Evolutionary conservation across 345 rosid species (phyloP).

Genomic region (Schrenkiella parvula): DNA sequence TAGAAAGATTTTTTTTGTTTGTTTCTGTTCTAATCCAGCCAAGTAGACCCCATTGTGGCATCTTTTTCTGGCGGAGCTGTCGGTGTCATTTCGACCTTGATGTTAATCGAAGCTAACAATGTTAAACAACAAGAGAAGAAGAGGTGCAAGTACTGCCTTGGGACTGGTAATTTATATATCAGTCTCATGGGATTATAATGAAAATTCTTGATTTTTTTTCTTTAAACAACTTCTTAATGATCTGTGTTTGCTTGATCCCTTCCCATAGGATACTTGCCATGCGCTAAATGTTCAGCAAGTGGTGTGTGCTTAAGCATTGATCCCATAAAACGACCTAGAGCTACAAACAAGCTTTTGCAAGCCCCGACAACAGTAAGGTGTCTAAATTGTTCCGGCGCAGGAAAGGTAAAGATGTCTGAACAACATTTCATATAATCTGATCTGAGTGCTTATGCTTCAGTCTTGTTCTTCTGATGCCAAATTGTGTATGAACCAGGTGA

Average conservation of each 20-base stretch:
- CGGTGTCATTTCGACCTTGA: slow-evolving; percentile 94
- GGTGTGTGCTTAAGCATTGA: slow-evolving; percentile 65
- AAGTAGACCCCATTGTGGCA: slow-evolving; percentile 96
- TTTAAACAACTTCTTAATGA: neutral
- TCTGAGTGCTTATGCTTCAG: neutral
- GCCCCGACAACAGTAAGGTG: slow-evolving; percentile 66
- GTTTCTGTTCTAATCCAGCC: slow-evolving; percentile 47
- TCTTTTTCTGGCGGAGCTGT: slow-evolving; percentile 97
- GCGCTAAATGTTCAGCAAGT: slow-evolving; percentile 86
- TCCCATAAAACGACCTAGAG: slow-evolving; percentile 47
- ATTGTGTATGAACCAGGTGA: slow-evolving; percentile 47
- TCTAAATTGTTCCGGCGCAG: slow-evolving; percentile 83
- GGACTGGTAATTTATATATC: slow-evolving; percentile 56
- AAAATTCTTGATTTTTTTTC: neutral
- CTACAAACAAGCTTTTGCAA: slow-evolving; percentile 46
- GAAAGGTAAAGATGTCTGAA: slow-evolving; percentile 57
- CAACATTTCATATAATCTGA: neutral
- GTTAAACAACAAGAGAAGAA: slow-evolving; percentile 92
- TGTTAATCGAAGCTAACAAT: slow-evolving; percentile 86
- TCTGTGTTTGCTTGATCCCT: neutral
- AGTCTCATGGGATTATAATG: neutral
- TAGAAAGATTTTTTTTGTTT: neutral
- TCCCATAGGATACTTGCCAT: slow-evolving; percentile 77
- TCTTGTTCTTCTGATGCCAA: neutral
- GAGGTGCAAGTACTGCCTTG: slow-evolving; percentile 91